Evolutionary conservation across 352 stramenopile genomes (phyloP), one percentile per base, ranked within the genome.

Genomic region (Globisporangium camurandrum): DNA sequence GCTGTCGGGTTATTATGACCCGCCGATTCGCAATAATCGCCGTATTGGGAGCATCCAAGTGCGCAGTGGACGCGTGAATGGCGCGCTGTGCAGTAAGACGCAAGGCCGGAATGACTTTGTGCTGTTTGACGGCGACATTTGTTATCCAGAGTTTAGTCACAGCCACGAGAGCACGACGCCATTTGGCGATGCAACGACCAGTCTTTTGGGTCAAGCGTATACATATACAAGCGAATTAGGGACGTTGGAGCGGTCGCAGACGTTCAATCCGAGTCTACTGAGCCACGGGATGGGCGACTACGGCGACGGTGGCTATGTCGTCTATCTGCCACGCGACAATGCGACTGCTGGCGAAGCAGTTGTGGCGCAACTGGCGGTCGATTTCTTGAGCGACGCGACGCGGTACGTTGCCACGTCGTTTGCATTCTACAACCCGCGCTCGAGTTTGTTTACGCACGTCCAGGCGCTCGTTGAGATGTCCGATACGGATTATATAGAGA

Each of bases 401-500:
- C 65, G 79, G 12, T 90, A 90, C 36, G 62, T 90, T n/a, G 62
- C 40, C 4, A 60, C 69, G 2, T 79, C 65, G 4, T 86, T 81
- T 55, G 67, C 67, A 19, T 78, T 88, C 46, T 91, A 87, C 65
- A 91, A 91, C 46, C 65, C 72, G 40, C 75, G 61, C n/a, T 86
- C 74, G 31, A 72, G 79, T 33, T 77, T 91, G n/a, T 91, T 91
- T 51, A 85, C 74, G 3, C 65, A 79, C 37, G 59, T 91, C 3
- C 72, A 88, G 27, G 74, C 62, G 17, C 60, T 91, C 0, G 85
- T 88, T 36, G 79, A 91, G 51, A 76, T 88, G 62, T 85, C 69
- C 24, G 75, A 84, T 46, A 88, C 79, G 9, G 76, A 88, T 36
- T 86, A 88, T 57, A 86, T 88, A 66, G 68, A 86, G 50, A 76